A percentile compares a stretch with the other conserved stretches of the same genome.
These are phyloP conservation scores for Blastobotrys buckinghamii DNA, from an alignment of 1,139 yeast species.

Conservation along the genomic window DNA sequence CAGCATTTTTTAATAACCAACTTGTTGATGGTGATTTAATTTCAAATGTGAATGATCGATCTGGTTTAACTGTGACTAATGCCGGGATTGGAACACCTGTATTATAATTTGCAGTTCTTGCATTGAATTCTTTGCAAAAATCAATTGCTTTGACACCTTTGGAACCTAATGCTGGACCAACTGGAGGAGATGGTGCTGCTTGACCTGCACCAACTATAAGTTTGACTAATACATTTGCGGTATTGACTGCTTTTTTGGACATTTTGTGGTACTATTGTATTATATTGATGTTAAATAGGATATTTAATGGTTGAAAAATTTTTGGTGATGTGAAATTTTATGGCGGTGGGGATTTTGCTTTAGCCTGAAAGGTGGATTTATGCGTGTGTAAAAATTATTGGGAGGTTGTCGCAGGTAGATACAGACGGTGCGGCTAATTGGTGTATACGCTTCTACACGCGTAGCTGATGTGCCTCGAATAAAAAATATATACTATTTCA, in stretches of 20 bases:
- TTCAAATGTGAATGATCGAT: slow-evolving; percentile 79
- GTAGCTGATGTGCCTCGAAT: no score
- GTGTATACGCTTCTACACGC: no score
- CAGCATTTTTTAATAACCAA: slow-evolving; percentile 77
- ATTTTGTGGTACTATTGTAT: slow-evolving; percentile 1
- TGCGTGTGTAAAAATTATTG: no score
- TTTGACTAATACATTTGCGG: slow-evolving; percentile 58
- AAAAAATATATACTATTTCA: no score
- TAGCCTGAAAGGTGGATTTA: no score
- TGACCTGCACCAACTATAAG: slow-evolving; percentile 97
- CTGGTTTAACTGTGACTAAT: slow-evolving; percentile 80
- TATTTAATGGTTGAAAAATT: background rate
- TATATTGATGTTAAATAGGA: background rate
- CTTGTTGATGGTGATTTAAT: slow-evolving; percentile 91
- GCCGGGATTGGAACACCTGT: slow-evolving; percentile 93
- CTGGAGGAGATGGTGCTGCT: slow-evolving; percentile 99
- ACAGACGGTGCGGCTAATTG: no score
- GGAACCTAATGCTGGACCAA: slow-evolving; percentile 98
- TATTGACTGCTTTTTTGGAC: slow-evolving; percentile 18
- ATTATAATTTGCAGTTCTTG: slow-evolving; percentile 80
- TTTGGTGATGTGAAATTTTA: background rate
- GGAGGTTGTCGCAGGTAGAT: no score
- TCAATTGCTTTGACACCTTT: slow-evolving; percentile 98
- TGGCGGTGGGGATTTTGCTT: no score
- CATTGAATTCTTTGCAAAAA: slow-evolving; percentile 96